Conservation (phyloP, 2,329 filamentous ascomycete genomes). For the Colletotrichum navitas region DNA sequence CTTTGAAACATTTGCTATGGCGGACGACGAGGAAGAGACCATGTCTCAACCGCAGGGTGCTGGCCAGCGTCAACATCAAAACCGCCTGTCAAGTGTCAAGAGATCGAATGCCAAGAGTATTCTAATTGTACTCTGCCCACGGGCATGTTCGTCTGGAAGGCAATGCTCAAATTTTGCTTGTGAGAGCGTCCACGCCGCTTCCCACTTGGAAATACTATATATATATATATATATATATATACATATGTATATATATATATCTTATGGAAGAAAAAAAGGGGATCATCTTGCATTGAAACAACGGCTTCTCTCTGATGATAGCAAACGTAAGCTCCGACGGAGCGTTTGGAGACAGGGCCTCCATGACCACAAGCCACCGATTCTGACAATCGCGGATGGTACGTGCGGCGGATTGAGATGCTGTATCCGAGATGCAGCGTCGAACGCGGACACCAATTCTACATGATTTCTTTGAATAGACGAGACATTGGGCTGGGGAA, state of each 20-base stretch:
- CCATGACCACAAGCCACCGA: neutral
- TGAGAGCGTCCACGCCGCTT: neutral
- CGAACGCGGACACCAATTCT: neutral
- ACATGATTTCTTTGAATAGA: slow-evolving; percentile 17
- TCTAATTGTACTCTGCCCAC: neutral
- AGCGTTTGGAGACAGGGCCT: too few species aligned
- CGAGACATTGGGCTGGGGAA: slow-evolving; percentile 4
- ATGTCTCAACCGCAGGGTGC: neutral
- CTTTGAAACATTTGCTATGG: neutral
- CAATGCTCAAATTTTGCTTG: neutral
- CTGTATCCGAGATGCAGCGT: neutral
- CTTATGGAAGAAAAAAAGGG: too few species aligned
- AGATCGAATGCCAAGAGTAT: neutral
- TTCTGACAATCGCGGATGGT: neutral
- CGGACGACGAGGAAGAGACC: neutral
- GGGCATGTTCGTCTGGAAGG: neutral
- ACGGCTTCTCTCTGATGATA: neutral
- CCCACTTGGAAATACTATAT: neutral
- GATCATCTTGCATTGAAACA: neutral
- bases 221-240: too few species aligned
- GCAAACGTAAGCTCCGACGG: neutral
- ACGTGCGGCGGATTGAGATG: neutral
- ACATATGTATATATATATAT: too few species aligned
- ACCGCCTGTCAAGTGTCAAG: neutral
- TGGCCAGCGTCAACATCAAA: neutral